Percentiles rank a stretch among this genome's conserved stretches.
phyloP scores from a whole-genome alignment of 192 early-diverging fungal genomes.

The Coemansia nantahalensis region DNA sequence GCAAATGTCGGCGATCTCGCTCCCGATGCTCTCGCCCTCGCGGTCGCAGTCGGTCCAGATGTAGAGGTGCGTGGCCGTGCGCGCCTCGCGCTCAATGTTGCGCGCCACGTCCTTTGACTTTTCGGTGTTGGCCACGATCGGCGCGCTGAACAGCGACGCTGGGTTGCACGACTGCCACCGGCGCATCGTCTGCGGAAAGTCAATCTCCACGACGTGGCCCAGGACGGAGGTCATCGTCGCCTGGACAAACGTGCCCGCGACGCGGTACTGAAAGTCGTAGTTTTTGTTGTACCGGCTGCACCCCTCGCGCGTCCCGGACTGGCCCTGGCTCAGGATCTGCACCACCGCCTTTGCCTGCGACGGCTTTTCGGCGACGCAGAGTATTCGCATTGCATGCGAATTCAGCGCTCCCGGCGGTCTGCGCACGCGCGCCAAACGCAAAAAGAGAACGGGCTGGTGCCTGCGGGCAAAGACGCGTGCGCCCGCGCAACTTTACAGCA shows the following conservation, averaged over 20 bases:
- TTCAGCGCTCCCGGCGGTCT: no score
- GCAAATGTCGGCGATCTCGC: conserved; percentile 75
- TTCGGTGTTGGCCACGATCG: conserved; percentile 56
- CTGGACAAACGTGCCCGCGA: conserved; percentile 53
- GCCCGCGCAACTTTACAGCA: no score
- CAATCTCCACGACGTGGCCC: conserved; percentile 71
- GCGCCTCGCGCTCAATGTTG: conserved; percentile 67
- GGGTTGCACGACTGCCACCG: conserved; percentile 65
- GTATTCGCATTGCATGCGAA: conserved; percentile 60
- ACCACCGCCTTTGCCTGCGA: conserved; percentile 83
- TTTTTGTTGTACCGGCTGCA: conserved; percentile 72
- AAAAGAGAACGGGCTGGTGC: background rate
- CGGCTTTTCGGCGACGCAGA: conserved; percentile 98
- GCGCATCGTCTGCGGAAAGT: conserved; percentile 63
- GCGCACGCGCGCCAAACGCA: no score
- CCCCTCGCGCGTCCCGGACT: conserved; percentile 19
- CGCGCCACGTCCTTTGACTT: conserved; percentile 50
- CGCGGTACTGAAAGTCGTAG: conserved; percentile 69
- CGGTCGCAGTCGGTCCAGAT: conserved; percentile 99
- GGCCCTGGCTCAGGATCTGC: conserved; percentile 63
- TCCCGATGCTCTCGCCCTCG: conserved; percentile 93
- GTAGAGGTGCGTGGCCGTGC: conserved; percentile 63
- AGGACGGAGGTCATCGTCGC: conserved; percentile 81
- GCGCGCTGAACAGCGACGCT: conserved; percentile 64
- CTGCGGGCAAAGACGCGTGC: no score